Base-by-base conservation (phyloP, 2,329 filamentous ascomycete genomes). In the Mariannaea sp. region DNA sequence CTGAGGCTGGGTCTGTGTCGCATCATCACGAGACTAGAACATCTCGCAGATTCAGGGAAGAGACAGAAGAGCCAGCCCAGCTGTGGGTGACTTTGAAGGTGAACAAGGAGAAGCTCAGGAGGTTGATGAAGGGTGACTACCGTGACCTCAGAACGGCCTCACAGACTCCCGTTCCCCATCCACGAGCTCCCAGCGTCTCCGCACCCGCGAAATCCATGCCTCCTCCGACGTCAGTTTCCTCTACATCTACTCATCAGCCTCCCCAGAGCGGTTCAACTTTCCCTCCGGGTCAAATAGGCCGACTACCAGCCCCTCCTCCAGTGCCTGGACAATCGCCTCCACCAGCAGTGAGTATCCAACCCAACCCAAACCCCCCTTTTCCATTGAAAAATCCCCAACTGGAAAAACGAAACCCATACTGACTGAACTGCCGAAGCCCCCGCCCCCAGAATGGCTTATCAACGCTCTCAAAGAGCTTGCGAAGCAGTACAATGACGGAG, bases 371-470 rank as follows among this genome's bases (percentile, higher is more conserved):
- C n/a, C n/a, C n/a, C n/a, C n/a, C n/a, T n/a, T n/a, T n/a, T n/a
- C n/a, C n/a, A n/a, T n/a, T n/a, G n/a, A n/a, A n/a, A n/a, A n/a
- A n/a, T n/a, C n/a, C n/a, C n/a, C n/a, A n/a, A n/a, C n/a, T n/a
- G n/a, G n/a, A n/a, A n/a, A n/a, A n/a, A n/a, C n/a, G n/a, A n/a
- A n/a, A n/a, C n/a, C n/a, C 22, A 13, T 47, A 26, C 57, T 55
- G 65, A 64, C 67, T 39, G 26, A 14, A 24, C n/a, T 9, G 39
- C 29, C 36, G 51, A 66, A 96, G 91, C 90, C 92, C 53, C 85
- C 89, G 7, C 86, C 92, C 14, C 92, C 93, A n/a, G 78, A 83
- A 51, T 97, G 94, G 94, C 88, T 99, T 50, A 77, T 80, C 52
- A 75, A 81, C 30, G 88, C 90, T 47, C 83, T 97, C n/a, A 77